These are phyloP conservation scores for Truncatella angustata DNA, from an alignment of 2,329 filamentous ascomycete genomes.

Conservation along the genomic window DNA sequence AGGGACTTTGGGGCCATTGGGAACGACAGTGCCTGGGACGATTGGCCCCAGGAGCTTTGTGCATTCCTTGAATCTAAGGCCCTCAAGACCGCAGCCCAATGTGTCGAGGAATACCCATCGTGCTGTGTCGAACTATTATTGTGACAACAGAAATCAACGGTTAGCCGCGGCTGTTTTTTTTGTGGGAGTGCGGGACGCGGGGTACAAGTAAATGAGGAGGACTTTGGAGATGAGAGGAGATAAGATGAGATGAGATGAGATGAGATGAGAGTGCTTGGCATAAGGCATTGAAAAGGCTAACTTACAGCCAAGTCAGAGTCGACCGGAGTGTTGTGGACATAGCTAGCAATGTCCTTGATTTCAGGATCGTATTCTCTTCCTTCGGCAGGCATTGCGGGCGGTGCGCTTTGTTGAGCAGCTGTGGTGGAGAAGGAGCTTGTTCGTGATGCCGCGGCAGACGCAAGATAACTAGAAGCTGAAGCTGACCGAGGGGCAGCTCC, in stretches of 20 bases:
- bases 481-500: constrained; percentile 18
- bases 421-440: constrained; percentile 48
- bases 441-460: constrained; percentile 34
- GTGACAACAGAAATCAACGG: constrained; percentile 15
- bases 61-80: constrained; percentile 93
- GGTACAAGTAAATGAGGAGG: constrained; percentile 14
- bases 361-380: constrained; percentile 78
- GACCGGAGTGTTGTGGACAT: constrained; percentile 89
- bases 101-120: constrained; percentile 97
- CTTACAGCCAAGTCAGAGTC: constrained; percentile 90
- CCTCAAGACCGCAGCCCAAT: constrained; percentile 93
- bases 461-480: constrained; percentile 22
- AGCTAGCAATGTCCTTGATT: constrained; percentile 91
- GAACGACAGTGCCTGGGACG: constrained; percentile 85
- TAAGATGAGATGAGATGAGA: background rate
- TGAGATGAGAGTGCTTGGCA: background rate
- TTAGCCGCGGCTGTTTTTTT: constrained; percentile 23
- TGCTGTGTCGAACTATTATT: constrained; percentile 80
- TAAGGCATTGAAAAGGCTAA: constrained; percentile 17
- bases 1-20: constrained; percentile 86
- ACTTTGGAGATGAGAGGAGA: constrained; percentile 5
- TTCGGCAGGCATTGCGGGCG: constrained; percentile 49
- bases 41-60: constrained; percentile 89
- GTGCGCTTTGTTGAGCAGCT: constrained; percentile 43
- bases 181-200: constrained; percentile 8